Evolutionary conservation across 306 rosid species (phyloP).

Genomic region (Begonia masoniana): DNA sequence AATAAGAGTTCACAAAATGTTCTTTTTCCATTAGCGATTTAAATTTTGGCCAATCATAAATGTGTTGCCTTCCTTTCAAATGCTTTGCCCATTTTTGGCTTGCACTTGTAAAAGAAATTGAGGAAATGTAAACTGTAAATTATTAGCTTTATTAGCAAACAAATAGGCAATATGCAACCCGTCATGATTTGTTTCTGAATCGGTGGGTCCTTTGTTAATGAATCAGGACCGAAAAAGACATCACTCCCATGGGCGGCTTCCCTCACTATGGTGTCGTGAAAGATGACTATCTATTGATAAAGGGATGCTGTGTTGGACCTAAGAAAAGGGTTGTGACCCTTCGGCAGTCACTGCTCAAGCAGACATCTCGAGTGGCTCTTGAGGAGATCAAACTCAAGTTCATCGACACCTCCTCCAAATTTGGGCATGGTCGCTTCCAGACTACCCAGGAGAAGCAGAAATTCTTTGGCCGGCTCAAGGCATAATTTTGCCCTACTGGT

Average conservation of each 20-base stretch:
- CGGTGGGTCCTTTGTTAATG: not conserved
- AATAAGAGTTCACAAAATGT: too few species aligned
- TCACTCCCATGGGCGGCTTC: conserved; percentile 70
- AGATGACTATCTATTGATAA: conserved; percentile 46
- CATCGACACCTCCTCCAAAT: conserved; percentile 57
- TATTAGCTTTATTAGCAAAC: too few species aligned
- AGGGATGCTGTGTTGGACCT: conserved; percentile 61
- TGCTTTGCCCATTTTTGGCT: too few species aligned
- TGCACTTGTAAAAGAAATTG: too few species aligned
- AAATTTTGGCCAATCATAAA: too few species aligned
- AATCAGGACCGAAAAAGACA: conserved; percentile 58
- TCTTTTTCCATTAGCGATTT: too few species aligned
- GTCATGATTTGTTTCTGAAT: not conserved
- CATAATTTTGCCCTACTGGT: conserved; percentile 11
- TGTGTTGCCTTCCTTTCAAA: too few species aligned
- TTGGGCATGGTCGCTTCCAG: conserved; percentile 76
- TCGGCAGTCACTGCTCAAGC: conserved; percentile 57
- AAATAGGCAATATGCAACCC: too few species aligned
- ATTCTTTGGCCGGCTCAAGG: conserved; percentile 59
- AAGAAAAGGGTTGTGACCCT: conserved; percentile 57
- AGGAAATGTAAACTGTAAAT: too few species aligned
- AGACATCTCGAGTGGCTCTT: conserved; percentile 44
- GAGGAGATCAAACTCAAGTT: conserved; percentile 65
- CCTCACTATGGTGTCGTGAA: conserved; percentile 66
- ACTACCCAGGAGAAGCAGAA: conserved; percentile 51